phyloP scores from a whole-genome alignment of 306 rosid genomes.

The Betula pendula region DNA sequence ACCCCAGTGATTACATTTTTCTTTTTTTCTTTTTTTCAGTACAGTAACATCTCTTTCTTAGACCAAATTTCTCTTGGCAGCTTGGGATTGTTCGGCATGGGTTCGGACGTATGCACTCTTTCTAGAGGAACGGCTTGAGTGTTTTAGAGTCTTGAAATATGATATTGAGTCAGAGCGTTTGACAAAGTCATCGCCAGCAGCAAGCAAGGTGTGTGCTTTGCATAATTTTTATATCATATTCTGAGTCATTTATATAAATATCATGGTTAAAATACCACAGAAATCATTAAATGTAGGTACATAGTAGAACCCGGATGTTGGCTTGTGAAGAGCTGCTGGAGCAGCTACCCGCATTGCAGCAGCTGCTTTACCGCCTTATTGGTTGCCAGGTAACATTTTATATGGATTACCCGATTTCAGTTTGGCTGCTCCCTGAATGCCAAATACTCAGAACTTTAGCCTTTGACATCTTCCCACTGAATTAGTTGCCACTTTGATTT shows the following conservation, averaged over 20 bases:
- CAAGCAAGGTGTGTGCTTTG: slow-evolving; percentile 45
- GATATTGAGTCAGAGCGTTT: slow-evolving; percentile 82
- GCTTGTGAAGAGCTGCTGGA: slow-evolving; percentile 61
- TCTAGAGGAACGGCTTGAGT: slow-evolving; percentile 85
- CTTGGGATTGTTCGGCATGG: slow-evolving; percentile 99
- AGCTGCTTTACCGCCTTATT: slow-evolving; percentile 75
- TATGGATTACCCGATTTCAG: neutral
- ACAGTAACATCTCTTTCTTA: slow-evolving; percentile 21
- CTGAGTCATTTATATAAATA: too few species aligned
- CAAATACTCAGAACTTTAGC: neutral
- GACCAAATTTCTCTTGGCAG: slow-evolving; percentile 49
- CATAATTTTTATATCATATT: slow-evolving; percentile 2
- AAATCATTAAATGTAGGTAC: slow-evolving; percentile 43
- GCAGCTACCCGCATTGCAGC: slow-evolving; percentile 86
- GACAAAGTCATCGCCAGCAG: slow-evolving; percentile 47
- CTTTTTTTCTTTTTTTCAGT: neutral
- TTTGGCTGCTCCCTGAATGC: neutral
- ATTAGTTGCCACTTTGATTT: slow-evolving; percentile 3
- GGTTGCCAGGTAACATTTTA: slow-evolving; percentile 68
- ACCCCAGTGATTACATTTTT: slow-evolving; percentile 1
- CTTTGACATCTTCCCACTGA: neutral
- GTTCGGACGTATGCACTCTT: slow-evolving; percentile 78
- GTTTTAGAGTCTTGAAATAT: slow-evolving; percentile 67
- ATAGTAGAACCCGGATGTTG: slow-evolving; percentile 60
- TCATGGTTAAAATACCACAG: slow-evolving; percentile 21